A percentile compares a stretch with the other conserved stretches of the same genome.
These are phyloP conservation scores for Rhododendron mucronatum DNA, from an alignment of 148 eudicot genomes.

Conservation along the genomic window DNA sequence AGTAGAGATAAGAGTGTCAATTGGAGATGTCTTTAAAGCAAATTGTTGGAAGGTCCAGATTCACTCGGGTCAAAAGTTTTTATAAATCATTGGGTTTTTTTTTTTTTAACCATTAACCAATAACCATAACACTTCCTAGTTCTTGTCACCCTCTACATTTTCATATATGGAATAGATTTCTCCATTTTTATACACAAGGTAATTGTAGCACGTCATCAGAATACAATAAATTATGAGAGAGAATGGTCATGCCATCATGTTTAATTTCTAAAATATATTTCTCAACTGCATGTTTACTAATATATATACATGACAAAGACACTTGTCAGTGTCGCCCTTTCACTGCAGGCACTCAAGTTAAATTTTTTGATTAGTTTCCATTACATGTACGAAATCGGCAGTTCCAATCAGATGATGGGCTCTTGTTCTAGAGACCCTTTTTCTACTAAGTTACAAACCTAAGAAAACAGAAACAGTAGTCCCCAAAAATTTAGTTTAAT, in stretches of 20 bases:
- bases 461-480: not conserved
- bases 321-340: not conserved
- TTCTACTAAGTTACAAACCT: not conserved
- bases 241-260: not conserved
- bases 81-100: not conserved
- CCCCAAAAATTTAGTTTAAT: not conserved
- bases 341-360: not conserved
- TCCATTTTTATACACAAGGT: not conserved
- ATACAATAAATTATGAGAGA: not conserved
- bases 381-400: not conserved
- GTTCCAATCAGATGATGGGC: not conserved
- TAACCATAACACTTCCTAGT: not conserved
- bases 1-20: too few species aligned
- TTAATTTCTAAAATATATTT: not conserved
- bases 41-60: not conserved
- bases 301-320: not conserved
- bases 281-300: not conserved
- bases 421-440: not conserved
- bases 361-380: not conserved
- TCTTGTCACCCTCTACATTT: not conserved
- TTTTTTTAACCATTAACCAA: not conserved
- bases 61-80: not conserved
- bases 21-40: not conserved
- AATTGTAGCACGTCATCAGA: not conserved
- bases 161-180: not conserved